These are phyloP conservation scores for Cyathus striatus DNA, from an alignment of 768 basidiomycete genomes.

Conservation along the genomic window DNA sequence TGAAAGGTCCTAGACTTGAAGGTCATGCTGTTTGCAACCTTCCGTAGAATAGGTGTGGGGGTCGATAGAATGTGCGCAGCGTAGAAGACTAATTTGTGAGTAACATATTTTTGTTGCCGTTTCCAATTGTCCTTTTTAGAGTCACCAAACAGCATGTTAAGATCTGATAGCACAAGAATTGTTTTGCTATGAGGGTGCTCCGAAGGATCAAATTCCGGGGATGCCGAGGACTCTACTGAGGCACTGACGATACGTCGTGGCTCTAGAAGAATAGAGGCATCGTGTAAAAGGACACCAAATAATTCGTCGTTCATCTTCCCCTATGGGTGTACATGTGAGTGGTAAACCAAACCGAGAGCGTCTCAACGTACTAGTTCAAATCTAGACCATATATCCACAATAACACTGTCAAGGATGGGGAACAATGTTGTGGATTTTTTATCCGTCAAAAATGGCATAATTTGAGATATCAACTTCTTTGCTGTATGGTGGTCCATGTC, in stretches of 20 bases:
- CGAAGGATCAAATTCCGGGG: conserved; percentile 14
- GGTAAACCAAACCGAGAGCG: too few relatives aligned
- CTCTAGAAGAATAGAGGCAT: conserved; percentile 47
- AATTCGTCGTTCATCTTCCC: conserved; percentile 31
- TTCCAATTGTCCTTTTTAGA: not conserved
- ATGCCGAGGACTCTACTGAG: conserved; percentile 6
- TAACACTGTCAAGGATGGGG: conserved; percentile 40
- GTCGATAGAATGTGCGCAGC: conserved; percentile 53
- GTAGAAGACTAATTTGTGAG: conserved; percentile 67
- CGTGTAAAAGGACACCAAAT: conserved; percentile 50
- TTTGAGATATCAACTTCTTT: conserved; percentile 38
- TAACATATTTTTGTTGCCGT: conserved; percentile 29
- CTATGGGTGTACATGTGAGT: too few relatives aligned
- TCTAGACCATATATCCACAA: conserved; percentile 66
- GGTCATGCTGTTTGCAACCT: conserved; percentile 35
- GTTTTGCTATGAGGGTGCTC: conserved; percentile 34
- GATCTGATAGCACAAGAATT: conserved; percentile 52
- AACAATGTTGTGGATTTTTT: conserved; percentile 53
- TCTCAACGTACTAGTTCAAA: conserved; percentile 50
- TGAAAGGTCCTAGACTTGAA: conserved; percentile 13
- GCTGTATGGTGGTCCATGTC: conserved; percentile 43
- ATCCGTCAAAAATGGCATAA: conserved; percentile 63
- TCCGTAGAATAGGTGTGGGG: conserved; percentile 34
- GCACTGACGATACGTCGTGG: conserved; percentile 34
- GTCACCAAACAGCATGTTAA: conserved; percentile 34